Evolutionary conservation across 176 grass and related monocot genomes (phyloP).

Genomic region (Oryza officinalis): DNA sequence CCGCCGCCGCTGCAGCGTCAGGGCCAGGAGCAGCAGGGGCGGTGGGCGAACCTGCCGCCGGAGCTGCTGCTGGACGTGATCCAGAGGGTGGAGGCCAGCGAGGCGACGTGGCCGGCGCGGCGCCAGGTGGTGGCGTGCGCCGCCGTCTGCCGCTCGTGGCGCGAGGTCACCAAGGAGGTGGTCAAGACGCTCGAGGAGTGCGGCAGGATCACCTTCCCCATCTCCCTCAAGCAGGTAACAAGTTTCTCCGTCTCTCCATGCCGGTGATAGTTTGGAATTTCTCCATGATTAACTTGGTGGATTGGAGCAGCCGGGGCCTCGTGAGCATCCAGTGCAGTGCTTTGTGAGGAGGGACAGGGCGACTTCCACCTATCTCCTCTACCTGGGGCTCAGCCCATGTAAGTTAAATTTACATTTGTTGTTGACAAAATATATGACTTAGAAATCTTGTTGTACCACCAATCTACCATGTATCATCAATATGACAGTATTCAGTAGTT

Average conservation of each 20-base stretch:
- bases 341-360: slow-evolving; percentile 87
- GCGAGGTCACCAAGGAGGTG: slow-evolving; percentile 85
- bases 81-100: slow-evolving; percentile 84
- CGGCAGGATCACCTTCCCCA: slow-evolving; percentile 90
- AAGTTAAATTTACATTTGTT: slow-evolving; percentile 34
- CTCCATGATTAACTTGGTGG: slow-evolving; percentile 33
- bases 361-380: slow-evolving; percentile 85
- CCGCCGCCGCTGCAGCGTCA: slow-evolving; percentile 34
- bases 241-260: neutral
- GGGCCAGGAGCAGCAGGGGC: slow-evolving; percentile 62
- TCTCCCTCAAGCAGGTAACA: slow-evolving; percentile 92
- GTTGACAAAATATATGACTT: neutral
- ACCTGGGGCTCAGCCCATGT: slow-evolving; percentile 94
- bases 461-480: neutral
- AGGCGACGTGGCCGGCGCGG: slow-evolving; percentile 82
- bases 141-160: slow-evolving; percentile 90
- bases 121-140: slow-evolving; percentile 80
- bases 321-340: slow-evolving; percentile 82
- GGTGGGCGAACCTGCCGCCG: slow-evolving; percentile 89
- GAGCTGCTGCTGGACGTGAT: slow-evolving; percentile 96
- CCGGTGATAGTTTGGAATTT: slow-evolving; percentile 1
- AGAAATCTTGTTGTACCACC: neutral
- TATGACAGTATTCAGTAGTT: neutral
- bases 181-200: slow-evolving; percentile 87
- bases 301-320: slow-evolving; percentile 71